phyloP scores from a whole-genome alignment of 805 yeast genomes.

The Spathaspora passalidarum region DNA sequence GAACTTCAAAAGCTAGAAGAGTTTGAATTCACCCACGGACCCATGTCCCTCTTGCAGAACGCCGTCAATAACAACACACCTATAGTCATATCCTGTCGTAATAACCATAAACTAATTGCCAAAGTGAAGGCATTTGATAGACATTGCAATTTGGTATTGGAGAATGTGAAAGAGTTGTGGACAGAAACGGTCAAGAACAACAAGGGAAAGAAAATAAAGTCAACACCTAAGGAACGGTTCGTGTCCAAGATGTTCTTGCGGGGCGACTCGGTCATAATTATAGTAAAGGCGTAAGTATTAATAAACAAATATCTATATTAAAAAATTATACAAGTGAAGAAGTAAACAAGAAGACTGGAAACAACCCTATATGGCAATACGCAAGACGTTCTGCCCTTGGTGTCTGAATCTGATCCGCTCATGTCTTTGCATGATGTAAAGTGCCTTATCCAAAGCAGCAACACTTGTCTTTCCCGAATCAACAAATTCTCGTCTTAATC shows the following conservation, averaged over 20 bases:
- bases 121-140: conserved; percentile 93
- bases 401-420: conserved; percentile 86
- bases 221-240: conserved; percentile 65
- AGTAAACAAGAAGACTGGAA: neutral
- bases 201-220: conserved; percentile 69
- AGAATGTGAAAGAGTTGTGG: conserved; percentile 89
- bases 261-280: conserved; percentile 92
- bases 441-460: conserved; percentile 77
- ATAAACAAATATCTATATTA: neutral
- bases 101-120: conserved; percentile 88
- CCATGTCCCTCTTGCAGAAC: conserved; percentile 81
- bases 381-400: conserved; percentile 77
- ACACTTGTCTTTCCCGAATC: conserved; percentile 59
- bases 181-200: conserved; percentile 57
- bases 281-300: conserved; percentile 46
- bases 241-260: conserved; percentile 86
- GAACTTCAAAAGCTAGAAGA: conserved; percentile 85
- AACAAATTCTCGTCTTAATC: conserved; percentile 80
- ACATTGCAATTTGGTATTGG: conserved; percentile 90
- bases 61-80: conserved; percentile 74
- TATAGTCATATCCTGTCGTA: conserved; percentile 84
- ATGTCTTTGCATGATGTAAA: conserved; percentile 76
- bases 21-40: conserved; percentile 85
- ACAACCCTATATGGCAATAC: conserved; percentile 57
- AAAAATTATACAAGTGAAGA: neutral